Base-by-base conservation (phyloP, 2,329 filamentous ascomycete species). In the Epichloe glyceriae region DNA sequence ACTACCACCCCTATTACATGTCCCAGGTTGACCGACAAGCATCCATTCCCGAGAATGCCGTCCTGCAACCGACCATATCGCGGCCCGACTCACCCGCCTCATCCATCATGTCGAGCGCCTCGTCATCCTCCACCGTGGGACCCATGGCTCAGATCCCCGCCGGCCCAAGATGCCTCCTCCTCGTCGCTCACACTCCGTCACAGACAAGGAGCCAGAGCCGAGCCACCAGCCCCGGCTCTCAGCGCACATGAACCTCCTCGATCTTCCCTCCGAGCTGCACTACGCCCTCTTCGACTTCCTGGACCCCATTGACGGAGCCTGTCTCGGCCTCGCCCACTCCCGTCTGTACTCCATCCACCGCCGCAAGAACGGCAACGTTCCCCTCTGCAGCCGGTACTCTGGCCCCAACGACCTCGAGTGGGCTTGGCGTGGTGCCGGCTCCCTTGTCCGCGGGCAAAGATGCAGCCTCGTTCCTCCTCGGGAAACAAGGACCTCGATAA, bases 341-440 rank as follows among this genome's bases (percentile, higher is more conserved):
- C 71, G 75, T 60, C 73, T 81, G 56, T 83, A 83, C 62, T 65
- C 69, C 35, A 77, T 83, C 57, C 78, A 80, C 63, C 70, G 72
- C 26, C 72, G 71, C 50, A 70, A 80, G 64, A 73, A 80, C 61
- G 76, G 75, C 49, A 68, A 63, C 7, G 73, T 83, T n/a, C 68
- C 77, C 10, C 71, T 83, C 15, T 74, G 73, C 17, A 72, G 73
- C 45, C 73, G 79, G 14, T 79, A 80, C 44, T 62, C 70, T 6
- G 80, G 80, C 0, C 80, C 80, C 50, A 83, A 83, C 63, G 73
- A 79, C 55, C 71, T 80, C 60, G 80, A 83, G 60, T 80, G 76
- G 72, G 79, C 79, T 43, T 83, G 79, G 78, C 74, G 78, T 54
- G 67, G 76, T 47, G 75, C 78, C 3, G 72, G 73, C 1, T 68